Evolutionary conservation across 768 basidiomycete species (phyloP).

Genomic region (Polyporus arcularius): DNA sequence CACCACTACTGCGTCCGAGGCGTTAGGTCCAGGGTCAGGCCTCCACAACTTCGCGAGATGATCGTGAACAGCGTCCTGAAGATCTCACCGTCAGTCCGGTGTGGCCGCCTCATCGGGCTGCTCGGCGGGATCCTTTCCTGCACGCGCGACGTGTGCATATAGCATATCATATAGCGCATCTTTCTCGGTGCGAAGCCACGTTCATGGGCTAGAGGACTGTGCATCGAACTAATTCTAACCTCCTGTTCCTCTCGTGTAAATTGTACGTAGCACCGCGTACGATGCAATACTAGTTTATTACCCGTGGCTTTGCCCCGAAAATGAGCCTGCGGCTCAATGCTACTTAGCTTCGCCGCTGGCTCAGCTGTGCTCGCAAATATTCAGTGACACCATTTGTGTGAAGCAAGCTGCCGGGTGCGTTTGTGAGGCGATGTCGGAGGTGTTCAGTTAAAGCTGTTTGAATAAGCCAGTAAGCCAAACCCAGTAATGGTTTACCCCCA

Average conservation of each 20-base stretch:
- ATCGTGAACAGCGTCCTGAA: background rate
- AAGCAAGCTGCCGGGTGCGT: too few species aligned
- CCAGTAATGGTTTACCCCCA: too few species aligned
- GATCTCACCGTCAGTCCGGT: background rate
- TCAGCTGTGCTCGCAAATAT: too few species aligned
- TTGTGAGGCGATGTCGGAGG: too few species aligned
- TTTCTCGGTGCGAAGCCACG: background rate
- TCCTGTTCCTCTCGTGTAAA: constrained; percentile 2
- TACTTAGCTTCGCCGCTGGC: too few species aligned
- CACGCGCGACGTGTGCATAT: background rate
- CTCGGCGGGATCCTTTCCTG: background rate
- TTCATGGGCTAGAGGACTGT: background rate
- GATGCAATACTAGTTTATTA: background rate
- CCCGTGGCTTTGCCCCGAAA: too few species aligned
- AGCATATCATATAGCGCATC: background rate
- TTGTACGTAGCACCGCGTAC: constrained; percentile 6
- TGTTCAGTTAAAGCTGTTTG: too few species aligned
- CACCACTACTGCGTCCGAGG: background rate
- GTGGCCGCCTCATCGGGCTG: background rate
- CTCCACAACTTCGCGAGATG: background rate
- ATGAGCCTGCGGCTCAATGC: too few species aligned
- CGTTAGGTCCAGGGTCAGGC: too few species aligned
- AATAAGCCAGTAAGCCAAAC: too few species aligned
- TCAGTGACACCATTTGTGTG: too few species aligned
- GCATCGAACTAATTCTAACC: background rate